Evolutionary conservation across 495 filamentous ascomycete species (phyloP).

Genomic region (Neurospora sp.): DNA sequence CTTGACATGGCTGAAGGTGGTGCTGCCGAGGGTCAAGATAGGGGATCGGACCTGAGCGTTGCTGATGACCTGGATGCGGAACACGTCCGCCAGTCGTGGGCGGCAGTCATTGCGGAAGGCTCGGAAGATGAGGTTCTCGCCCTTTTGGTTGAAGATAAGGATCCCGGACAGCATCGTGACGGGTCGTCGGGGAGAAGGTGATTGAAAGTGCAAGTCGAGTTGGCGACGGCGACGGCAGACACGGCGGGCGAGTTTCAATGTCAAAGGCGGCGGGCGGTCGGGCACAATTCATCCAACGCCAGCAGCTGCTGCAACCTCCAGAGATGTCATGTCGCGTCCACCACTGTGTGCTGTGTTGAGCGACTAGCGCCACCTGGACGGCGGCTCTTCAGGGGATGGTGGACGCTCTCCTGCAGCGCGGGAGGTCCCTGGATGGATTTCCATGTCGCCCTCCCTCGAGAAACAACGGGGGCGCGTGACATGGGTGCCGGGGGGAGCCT

Average conservation of each 20-base stretch:
- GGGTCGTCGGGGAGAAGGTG: background rate
- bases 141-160: constrained; percentile 98
- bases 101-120: constrained; percentile 97
- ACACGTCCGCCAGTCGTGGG: constrained; percentile 93
- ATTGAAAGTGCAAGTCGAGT: background rate
- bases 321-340: background rate
- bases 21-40: constrained; percentile 93
- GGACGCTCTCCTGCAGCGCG: background rate
- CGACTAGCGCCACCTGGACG: background rate
- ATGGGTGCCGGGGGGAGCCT: background rate
- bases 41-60: constrained; percentile 97
- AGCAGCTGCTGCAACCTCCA: background rate
- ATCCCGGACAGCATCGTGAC: constrained; percentile 86
- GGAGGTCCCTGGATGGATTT: background rate
- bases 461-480: background rate
- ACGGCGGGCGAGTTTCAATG: background rate
- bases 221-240: background rate
- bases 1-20: constrained; percentile 98
- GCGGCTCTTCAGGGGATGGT: background rate
- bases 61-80: constrained; percentile 98
- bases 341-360: background rate
- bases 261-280: background rate
- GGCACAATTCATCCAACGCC: background rate
- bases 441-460: background rate
- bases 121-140: constrained; percentile 98